These are phyloP conservation scores for Erysimum cheiri DNA, from an alignment of 441 rosid genomes.

Conservation along the genomic window DNA sequence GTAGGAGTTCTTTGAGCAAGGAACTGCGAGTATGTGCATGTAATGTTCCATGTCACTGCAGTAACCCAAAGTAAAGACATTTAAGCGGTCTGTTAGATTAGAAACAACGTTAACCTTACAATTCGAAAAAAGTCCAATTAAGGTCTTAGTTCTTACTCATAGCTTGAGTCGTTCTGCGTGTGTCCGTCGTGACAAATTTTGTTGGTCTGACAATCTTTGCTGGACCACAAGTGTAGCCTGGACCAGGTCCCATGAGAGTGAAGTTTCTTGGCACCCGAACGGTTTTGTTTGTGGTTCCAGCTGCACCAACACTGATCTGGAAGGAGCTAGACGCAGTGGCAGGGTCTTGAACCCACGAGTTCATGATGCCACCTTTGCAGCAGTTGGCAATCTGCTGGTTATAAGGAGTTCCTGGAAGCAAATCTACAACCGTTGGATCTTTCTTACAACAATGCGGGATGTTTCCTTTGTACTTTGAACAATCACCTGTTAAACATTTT, in stretches of 20 bases:
- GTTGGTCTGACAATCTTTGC: constrained; percentile 70
- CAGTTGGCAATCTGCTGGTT: constrained; percentile 69
- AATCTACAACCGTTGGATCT: constrained; percentile 63
- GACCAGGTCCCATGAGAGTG: constrained; percentile 73
- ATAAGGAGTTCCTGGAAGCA: constrained; percentile 65
- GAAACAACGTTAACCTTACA: constrained; percentile 1
- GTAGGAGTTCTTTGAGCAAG: constrained; percentile 74
- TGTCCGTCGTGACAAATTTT: constrained; percentile 50
- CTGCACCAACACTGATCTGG: constrained; percentile 73
- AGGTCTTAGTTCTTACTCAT: constrained; percentile 50
- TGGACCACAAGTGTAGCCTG: constrained; percentile 79
- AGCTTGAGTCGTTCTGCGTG: constrained; percentile 73
- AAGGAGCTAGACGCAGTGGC: constrained; percentile 63
- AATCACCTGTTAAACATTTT: constrained; percentile 47
- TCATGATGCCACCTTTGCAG: constrained; percentile 67
- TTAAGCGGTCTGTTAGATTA: background rate
- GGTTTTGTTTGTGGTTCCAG: constrained; percentile 72
- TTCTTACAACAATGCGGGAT: constrained; percentile 70
- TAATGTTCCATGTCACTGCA: constrained; percentile 82
- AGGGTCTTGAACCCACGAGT: constrained; percentile 64
- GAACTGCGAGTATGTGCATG: constrained; percentile 79
- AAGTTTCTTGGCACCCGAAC: constrained; percentile 70
- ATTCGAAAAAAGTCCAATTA: background rate
- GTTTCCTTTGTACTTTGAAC: constrained; percentile 68
- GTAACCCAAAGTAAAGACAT: background rate